Evolutionary conservation across 306 rosid genomes (phyloP), one percentile per base, ranked within the genome.

Genomic region (Ziziphus jujuba): DNA sequence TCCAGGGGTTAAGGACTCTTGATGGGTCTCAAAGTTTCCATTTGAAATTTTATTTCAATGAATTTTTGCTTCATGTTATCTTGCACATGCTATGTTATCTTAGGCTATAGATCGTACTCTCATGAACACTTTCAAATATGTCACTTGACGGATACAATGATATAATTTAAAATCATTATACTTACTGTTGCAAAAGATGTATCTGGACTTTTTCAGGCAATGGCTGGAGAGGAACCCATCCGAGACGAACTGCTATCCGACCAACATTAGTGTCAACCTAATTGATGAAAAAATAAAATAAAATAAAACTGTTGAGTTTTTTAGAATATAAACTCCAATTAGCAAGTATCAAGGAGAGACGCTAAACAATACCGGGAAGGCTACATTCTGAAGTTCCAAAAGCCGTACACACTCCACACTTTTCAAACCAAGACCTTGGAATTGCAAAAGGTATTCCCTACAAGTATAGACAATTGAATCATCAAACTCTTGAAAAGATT

Each of bases 201-300:
- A 92, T 36, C 55, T 85, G 83, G 17, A 85, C 17, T 4, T 56
- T 8, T 56, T 72, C 95, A 2, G 98, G 96, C 15, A 89, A 73
- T 20, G 95, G 91, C 65, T 84, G 78, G 20, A 92, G 77, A 6
- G 90, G 95, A 72, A 85, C 92, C 96, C 98, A 89, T n/a, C 95
- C 96, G 35, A 92, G 55, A n/a, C 95, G 90, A 22, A 84, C 77
- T 0, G 75, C 89, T 61, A 92, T 87, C 49, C 96, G 76, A n/a
- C 77, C 92, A 61, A 92, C 98, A 68, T 92, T 92, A 40, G 90
- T 87, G 44, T 89, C 98, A 75, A 89, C 96, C 96, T 84, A 28
- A 28, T 61, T 12, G 15, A 24, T 8, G 1, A 61, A 3, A n/a
- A 48, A 43, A 24, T 8, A 0, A 61, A 3, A 28, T 40, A 43